Evolutionary conservation across 345 rosid genomes (phyloP).

Genomic region (Ailanthus altissimus): DNA sequence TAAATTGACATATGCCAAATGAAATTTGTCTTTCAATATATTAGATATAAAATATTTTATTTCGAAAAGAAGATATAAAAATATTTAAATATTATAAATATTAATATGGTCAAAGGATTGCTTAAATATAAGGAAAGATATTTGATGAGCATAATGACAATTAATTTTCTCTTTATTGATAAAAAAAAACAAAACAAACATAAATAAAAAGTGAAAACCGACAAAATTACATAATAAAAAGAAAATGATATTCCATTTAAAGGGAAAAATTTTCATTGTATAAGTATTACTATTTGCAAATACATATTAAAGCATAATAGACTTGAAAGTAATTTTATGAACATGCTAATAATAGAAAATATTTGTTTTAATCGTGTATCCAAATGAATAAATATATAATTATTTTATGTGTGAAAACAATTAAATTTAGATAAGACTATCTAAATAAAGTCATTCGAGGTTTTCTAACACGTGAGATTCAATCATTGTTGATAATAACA

Average conservation of each 20-base stretch:
- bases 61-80: neutral
- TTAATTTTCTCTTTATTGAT: neutral
- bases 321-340: neutral
- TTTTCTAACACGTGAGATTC: neutral
- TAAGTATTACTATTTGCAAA: neutral
- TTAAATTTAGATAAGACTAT: neutral
- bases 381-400: neutral
- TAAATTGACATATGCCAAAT: neutral
- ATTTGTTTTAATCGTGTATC: neutral
- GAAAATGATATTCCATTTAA: neutral
- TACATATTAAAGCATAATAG: neutral
- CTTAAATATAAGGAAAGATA: slow-evolving; percentile 2
- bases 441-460: neutral
- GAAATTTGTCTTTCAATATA: neutral
- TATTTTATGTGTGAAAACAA: neutral
- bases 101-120: slow-evolving; percentile 5
- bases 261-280: neutral
- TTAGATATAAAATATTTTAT: neutral
- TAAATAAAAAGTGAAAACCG: neutral
- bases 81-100: neutral
- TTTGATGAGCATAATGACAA: neutral
- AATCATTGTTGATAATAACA: neutral
- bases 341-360: neutral
- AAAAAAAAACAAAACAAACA: neutral
- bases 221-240: neutral